Evolutionary conservation across 345 rosid species (phyloP).

Genomic region (Eucalyptus microcorys): DNA sequence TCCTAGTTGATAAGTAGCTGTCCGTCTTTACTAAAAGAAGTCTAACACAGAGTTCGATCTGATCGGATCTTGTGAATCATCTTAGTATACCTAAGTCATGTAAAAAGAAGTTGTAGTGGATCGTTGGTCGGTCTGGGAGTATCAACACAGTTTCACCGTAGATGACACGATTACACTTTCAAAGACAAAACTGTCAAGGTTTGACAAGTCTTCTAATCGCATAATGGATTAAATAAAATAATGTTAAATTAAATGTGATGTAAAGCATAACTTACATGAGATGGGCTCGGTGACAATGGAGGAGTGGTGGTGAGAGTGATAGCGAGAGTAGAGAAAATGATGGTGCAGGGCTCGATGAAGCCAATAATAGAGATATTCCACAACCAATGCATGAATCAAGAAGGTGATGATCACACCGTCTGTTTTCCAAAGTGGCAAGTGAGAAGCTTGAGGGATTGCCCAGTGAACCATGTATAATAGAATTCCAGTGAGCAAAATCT

Average conservation of each 20-base stretch:
- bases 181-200: neutral
- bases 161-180: neutral
- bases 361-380: conserved; percentile 73
- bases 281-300: conserved; percentile 66
- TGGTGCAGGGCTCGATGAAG: conserved; percentile 65
- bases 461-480: neutral
- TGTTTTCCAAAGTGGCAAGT: conserved; percentile 37
- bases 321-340: conserved; percentile 61
- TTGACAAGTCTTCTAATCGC: neutral
- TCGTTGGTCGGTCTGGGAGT: neutral
- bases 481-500: conserved; percentile 17
- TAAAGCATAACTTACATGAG: conserved; percentile 15
- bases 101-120: neutral
- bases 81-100: neutral
- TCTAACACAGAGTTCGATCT: neutral
- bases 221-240: neutral
- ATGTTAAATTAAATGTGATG: neutral
- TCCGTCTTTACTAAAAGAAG: neutral
- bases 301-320: conserved; percentile 79
- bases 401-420: conserved; percentile 26
- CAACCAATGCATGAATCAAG: conserved; percentile 46
- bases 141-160: neutral
- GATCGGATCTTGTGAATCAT: neutral
- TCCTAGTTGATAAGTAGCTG: neutral
- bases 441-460: neutral